Evolutionary conservation across 2,329 filamentous ascomycete genomes (phyloP), one percentile per base, ranked within the genome.

Genomic region (Neonectria ditissima): DNA sequence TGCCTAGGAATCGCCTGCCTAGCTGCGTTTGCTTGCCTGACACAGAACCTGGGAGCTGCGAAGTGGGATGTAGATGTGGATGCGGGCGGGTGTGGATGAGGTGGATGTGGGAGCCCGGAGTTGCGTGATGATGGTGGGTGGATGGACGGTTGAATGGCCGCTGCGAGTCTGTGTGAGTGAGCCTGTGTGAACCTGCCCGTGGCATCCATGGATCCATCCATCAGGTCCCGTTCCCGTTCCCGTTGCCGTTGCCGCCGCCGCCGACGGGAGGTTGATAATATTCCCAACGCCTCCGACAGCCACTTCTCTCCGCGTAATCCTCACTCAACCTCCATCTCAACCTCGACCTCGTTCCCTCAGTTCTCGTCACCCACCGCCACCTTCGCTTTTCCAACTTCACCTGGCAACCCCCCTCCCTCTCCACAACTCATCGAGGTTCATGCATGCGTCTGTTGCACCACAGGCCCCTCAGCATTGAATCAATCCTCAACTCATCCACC

Each of bases 101-200:
- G 24, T 26, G 24, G 24, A 26, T 26, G 24, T 26, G 24, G 24
- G 24, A 26, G 24, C 24, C 24, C 24, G 43, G 22, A 18, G 57
- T 64, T 66, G 62, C 61, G 62, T 66, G 64, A 61, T 64, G 55
- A 48, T 53, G 34, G 32, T 44, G 28, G 54, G 53, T 54, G 48
- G 50, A 13, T 20, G 30, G 8, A 32, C 11, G 30, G 30, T 5
- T n/a, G 16, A 2, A 41, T 41, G 37, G n/a, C 16, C 9, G n/a
- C 37, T 4, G 30, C 3, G 30, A 32, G 30, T 9, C 30, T 32
- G 30, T 32, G 14, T n/a, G 34, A 37, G n/a, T 9, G 30, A 32
- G 30, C 30, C 30, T 32, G 30, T 32, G 14, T n/a, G 34, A 37
- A 14, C 34, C 14, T 37, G 5, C 34, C 51, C 43, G 58, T 65